Evolutionary conservation across 2,329 filamentous ascomycete genomes (phyloP).

Genomic region (Venturiaceae sp.): DNA sequence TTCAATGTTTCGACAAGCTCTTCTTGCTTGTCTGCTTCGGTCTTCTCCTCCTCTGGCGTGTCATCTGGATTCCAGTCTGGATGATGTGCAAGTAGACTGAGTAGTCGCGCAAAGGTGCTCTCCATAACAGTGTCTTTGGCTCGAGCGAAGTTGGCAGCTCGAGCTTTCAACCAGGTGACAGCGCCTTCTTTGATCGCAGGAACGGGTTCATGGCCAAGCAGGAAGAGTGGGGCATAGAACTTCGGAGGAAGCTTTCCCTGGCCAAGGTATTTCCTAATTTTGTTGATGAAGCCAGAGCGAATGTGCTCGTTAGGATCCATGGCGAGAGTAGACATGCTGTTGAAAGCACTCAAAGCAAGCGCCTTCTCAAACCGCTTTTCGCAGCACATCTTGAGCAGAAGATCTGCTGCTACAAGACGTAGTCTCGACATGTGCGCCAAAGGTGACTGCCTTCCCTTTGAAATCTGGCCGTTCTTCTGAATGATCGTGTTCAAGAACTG

Average conservation of each 20-base stretch:
- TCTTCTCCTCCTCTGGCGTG: not conserved
- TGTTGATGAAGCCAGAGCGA: slow-evolving; percentile 68
- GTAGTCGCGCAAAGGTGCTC: slow-evolving; percentile 66
- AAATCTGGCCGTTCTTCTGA: slow-evolving; percentile 67
- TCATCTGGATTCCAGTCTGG: slow-evolving; percentile 56
- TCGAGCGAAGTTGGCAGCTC: slow-evolving; percentile 50
- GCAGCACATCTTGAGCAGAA: slow-evolving; percentile 73
- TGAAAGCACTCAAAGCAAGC: slow-evolving; percentile 65
- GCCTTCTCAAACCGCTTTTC: slow-evolving; percentile 66
- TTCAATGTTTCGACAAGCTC: slow-evolving; percentile 51
- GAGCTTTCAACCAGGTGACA: slow-evolving; percentile 81
- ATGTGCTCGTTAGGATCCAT: slow-evolving; percentile 71
- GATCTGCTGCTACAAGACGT: slow-evolving; percentile 69
- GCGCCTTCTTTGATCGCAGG: slow-evolving; percentile 62
- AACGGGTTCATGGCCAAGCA: slow-evolving; percentile 83
- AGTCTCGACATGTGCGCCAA: slow-evolving; percentile 70
- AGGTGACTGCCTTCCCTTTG: slow-evolving; percentile 61
- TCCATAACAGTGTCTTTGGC: slow-evolving; percentile 58
- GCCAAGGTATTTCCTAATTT: slow-evolving; percentile 84
- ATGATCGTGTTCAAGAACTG: slow-evolving; percentile 71
- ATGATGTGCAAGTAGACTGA: slow-evolving; percentile 87
- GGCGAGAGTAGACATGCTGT: slow-evolving; percentile 67
- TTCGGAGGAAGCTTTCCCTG: slow-evolving; percentile 58
- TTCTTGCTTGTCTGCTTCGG: slow-evolving; percentile 14
- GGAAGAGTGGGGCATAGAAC: slow-evolving; percentile 84